Percentiles rank a stretch among this genome's conserved stretches.
These are phyloP conservation scores for Spinellus fusiger DNA, from an alignment of 192 early-diverging fungal species.

Conservation along the genomic window DNA sequence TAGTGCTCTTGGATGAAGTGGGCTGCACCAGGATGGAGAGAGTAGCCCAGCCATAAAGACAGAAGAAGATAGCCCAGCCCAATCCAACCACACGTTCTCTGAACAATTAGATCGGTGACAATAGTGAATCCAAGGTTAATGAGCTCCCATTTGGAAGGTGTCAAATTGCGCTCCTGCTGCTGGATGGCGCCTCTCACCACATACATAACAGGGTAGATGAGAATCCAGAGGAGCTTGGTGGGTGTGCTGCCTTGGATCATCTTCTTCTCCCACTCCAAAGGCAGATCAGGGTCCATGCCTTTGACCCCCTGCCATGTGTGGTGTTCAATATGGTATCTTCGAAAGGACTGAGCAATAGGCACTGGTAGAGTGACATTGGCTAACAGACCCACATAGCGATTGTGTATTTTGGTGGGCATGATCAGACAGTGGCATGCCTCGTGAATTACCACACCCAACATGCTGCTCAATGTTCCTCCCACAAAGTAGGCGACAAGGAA, in stretches of 20 bases:
- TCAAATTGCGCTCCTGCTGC: slow-evolving; percentile 48
- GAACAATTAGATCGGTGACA: slow-evolving; percentile 47
- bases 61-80: slow-evolving; percentile 63
- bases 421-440: slow-evolving; percentile 88
- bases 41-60: slow-evolving; percentile 77
- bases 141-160: slow-evolving; percentile 69
- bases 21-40: slow-evolving; percentile 87
- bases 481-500: slow-evolving; percentile 63
- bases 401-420: slow-evolving; percentile 61
- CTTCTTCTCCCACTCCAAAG: slow-evolving; percentile 78
- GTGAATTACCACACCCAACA: slow-evolving; percentile 85
- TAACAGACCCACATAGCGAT: slow-evolving; percentile 75
- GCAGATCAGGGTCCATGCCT: slow-evolving; percentile 91
- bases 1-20: slow-evolving; percentile 99
- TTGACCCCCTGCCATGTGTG: slow-evolving; percentile 96
- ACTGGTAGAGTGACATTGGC: slow-evolving; percentile 85
- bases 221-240: slow-evolving; percentile 72
- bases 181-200: slow-evolving; percentile 66
- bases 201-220: slow-evolving; percentile 85
- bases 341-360: slow-evolving; percentile 75
- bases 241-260: slow-evolving; percentile 64
- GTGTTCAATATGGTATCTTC: slow-evolving; percentile 90
- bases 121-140: slow-evolving; percentile 72
- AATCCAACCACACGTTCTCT: slow-evolving; percentile 50
- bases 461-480: slow-evolving; percentile 77